phyloP scores from a whole-genome alignment of 768 basidiomycete species.

The Strobilomyces echinocephalus region DNA sequence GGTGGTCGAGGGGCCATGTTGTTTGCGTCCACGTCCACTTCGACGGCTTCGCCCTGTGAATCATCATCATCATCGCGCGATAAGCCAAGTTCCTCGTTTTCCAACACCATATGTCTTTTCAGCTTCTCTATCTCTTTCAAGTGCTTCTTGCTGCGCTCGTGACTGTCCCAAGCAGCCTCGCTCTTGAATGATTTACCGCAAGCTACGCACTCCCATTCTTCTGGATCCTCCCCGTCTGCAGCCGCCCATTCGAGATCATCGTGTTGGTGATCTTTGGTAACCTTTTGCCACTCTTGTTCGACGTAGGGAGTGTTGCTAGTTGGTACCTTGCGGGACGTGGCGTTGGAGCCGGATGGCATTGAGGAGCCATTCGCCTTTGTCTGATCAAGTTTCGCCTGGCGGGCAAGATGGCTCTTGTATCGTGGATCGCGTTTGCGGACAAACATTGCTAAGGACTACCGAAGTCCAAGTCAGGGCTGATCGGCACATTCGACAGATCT shows the following conservation, averaged over 20 bases:
- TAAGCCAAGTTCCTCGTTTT: constrained; percentile 59
- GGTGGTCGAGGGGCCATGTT: constrained; percentile 10
- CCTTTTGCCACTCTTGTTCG: constrained; percentile 89
- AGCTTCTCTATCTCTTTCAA: constrained; percentile 79
- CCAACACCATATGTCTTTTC: constrained; percentile 69
- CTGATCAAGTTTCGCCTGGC: constrained; percentile 40
- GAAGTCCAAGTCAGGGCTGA: background rate
- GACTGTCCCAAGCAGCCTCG: constrained; percentile 93
- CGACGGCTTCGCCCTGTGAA: constrained; percentile 7
- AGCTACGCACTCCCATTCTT: constrained; percentile 94
- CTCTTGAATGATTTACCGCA: constrained; percentile 86
- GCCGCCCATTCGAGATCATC: constrained; percentile 71
- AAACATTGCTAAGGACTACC: constrained; percentile 68
- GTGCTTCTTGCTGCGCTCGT: constrained; percentile 94
- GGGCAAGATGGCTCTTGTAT: constrained; percentile 60
- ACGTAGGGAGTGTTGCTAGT: constrained; percentile 45
- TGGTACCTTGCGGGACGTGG: constrained; percentile 26
- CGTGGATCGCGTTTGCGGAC: constrained; percentile 87
- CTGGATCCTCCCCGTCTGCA: constrained; percentile 63
- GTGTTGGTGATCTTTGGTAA: constrained; percentile 33
- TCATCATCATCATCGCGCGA: constrained; percentile 36
- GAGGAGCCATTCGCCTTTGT: constrained; percentile 27
- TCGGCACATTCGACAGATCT: background rate
- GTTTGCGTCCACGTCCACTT: constrained; percentile 2
- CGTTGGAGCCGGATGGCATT: constrained; percentile 22